A percentile compares a stretch with the other conserved stretches of the same genome.
These are phyloP conservation scores for Macrocystidia cucumis DNA, from an alignment of 1,284 basidiomycete species.

Conservation along the genomic window DNA sequence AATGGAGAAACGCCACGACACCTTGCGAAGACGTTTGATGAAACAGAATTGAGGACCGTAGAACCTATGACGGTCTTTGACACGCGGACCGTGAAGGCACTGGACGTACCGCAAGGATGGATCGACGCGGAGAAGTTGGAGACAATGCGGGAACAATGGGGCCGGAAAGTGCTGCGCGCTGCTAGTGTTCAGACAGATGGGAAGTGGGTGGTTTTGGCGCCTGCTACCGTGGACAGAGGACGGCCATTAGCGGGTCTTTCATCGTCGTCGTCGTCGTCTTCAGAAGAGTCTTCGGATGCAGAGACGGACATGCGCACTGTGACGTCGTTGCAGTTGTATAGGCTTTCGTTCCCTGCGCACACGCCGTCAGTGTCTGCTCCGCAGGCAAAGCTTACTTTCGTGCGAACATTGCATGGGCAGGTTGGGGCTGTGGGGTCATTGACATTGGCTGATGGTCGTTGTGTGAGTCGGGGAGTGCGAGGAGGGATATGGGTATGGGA, in stretches of 20 bases:
- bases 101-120: conserved; percentile 67
- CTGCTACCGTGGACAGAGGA: too few species aligned
- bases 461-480: conserved; percentile 62
- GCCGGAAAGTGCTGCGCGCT: conserved; percentile 58
- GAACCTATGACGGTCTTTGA: conserved; percentile 36
- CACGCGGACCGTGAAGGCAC: conserved; percentile 56
- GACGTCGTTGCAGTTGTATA: conserved; percentile 62
- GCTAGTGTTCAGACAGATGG: conserved; percentile 72
- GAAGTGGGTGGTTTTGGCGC: conserved; percentile 75
- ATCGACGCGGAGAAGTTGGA: conserved; percentile 56
- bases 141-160: conserved; percentile 66
- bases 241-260: conserved; percentile 11
- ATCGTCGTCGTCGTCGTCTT: conserved; percentile 18
- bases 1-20: too few species aligned
- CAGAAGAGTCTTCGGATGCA: conserved; percentile 10
- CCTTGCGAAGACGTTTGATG: too few species aligned
- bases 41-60: too few species aligned
- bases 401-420: conserved; percentile 63
- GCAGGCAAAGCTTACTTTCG: conserved; percentile 58
- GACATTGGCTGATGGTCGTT: conserved; percentile 70
- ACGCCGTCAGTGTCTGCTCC: conserved; percentile 36
- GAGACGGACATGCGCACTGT: conserved; percentile 32
- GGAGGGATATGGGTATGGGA: conserved; percentile 81
- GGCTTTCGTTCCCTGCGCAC: conserved; percentile 52
- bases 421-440: conserved; percentile 57